A percentile compares a stretch with the other conserved stretches of the same genome.
Conservation (phyloP, 805 yeast genomes). For the Cyberlindnera maclurae region DNA sequence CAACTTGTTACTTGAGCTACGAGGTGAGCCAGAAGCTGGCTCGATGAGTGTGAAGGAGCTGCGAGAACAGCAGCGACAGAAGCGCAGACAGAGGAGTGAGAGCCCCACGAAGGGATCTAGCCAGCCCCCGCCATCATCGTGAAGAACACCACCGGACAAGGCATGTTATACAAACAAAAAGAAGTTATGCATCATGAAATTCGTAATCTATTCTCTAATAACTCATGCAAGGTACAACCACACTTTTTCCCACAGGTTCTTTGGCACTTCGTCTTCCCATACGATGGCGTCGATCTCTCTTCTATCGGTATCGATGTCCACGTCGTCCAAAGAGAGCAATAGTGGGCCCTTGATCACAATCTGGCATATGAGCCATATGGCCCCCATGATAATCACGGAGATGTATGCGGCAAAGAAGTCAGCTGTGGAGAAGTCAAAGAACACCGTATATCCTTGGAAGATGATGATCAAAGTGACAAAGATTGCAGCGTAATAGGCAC, state of each 20-base stretch:
- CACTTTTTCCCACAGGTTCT: slow-evolving; percentile 48
- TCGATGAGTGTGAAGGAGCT: slow-evolving; percentile 35
- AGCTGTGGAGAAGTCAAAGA: slow-evolving; percentile 44
- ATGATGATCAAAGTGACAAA: slow-evolving; percentile 51
- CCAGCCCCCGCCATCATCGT: too few species aligned
- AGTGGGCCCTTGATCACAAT: slow-evolving; percentile 41
- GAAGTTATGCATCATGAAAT: too few species aligned
- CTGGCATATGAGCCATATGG: slow-evolving; percentile 51
- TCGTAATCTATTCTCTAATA: too few species aligned
- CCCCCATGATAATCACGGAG: slow-evolving; percentile 56
- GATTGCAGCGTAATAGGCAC: slow-evolving; percentile 56
- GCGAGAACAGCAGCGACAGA: slow-evolving; percentile 34
- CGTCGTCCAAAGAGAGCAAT: slow-evolving; percentile 23
- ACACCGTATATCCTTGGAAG: slow-evolving; percentile 67
- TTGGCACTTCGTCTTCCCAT: slow-evolving; percentile 50
- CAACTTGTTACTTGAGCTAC: slow-evolving; percentile 51
- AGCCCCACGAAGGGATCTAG: not conserved
- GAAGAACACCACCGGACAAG: too few species aligned
- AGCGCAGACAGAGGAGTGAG: slow-evolving; percentile 14
- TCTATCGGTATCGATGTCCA: slow-evolving; percentile 23
- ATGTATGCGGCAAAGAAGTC: slow-evolving; percentile 66
- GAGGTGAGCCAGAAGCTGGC: slow-evolving; percentile 26
- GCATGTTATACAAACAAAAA: too few species aligned
- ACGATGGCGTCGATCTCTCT: slow-evolving; percentile 31
- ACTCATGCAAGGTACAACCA: slow-evolving; percentile 29